A percentile compares a stretch with the other conserved stretches of the same genome.
Evolutionary conservation across 2,329 filamentous ascomycete genomes (phyloP).

Genomic region (Elsinoe fawcettii): DNA sequence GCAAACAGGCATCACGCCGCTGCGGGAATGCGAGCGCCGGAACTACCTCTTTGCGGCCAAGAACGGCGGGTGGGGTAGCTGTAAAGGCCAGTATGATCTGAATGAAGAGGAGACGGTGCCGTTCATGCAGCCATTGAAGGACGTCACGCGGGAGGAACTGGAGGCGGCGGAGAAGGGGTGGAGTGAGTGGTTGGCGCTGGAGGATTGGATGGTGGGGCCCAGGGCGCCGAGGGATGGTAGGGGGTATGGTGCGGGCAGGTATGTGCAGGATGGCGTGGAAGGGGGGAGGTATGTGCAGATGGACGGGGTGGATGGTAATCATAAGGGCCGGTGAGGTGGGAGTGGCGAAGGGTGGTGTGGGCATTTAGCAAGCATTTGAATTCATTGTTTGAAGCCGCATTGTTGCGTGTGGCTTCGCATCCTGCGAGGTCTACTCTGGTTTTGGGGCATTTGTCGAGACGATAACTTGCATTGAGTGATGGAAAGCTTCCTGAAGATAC

Average conservation of each 20-base stretch:
- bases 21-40: conserved; percentile 81
- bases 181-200: conserved; percentile 94
- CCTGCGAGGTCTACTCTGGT: too few species aligned
- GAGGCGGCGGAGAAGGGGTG: conserved; percentile 73
- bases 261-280: neutral
- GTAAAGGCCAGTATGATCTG: conserved; percentile 89
- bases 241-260: neutral
- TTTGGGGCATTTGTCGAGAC: too few species aligned
- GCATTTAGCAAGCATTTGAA: neutral
- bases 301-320: neutral
- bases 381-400: too few species aligned
- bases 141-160: conserved; percentile 70
- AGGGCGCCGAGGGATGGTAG: conserved; percentile 48
- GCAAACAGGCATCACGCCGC: conserved; percentile 65
- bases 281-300: neutral
- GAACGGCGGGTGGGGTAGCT: conserved; percentile 78
- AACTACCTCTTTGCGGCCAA: conserved; percentile 97
- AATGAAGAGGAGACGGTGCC: conserved; percentile 66
- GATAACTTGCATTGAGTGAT: too few species aligned
- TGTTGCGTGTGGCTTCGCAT: too few species aligned
- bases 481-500: too few species aligned
- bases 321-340: too few species aligned
- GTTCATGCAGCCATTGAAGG: conserved; percentile 75
- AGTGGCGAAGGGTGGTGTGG: too few species aligned
- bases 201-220: conserved; percentile 96